Evolutionary conservation across 345 rosid genomes (phyloP), one percentile per base, ranked within the genome.

Genomic region (Lumnitzera littorea): DNA sequence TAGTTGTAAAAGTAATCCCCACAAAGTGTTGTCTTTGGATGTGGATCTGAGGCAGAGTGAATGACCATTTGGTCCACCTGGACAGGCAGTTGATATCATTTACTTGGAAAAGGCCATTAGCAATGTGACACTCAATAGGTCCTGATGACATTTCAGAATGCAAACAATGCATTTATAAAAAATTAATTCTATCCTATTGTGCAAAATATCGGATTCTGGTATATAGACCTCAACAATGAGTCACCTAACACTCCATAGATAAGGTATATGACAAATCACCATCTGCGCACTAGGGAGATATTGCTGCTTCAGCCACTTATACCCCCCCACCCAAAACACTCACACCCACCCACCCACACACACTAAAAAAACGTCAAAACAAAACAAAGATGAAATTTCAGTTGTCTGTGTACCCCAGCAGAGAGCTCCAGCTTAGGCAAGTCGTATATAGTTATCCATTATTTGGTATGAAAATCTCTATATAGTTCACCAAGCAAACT

Each of bases 21-120:
- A 75, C 97, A 90, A 36, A 86, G 78, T 2, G 97, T 88, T 62
- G 91, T 82, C 56, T 87, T 74, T 13, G 97, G 99, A 11, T 83
- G 87, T 48, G 84, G 91, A 62, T 94, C 96, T 11, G 88, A 83
- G 6, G 96, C 89, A 43, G 97, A 94, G 67, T 94, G 99, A 70
- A 94, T 90, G 48, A 90, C 91, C 99, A 94, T 94, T 76, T 94
- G 97, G 73, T 88, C 99, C 11, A 94, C 96, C 97, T 94, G 76
- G 52, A 72, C 57, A 52, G 29, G 51, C 31, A 67, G 65, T 50
- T 66, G 55, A 72, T 31, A 51, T 27, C 57, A 55, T 73, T 50
- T 36, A 36, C 43, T 36, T 6, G 7, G 43, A 36, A 6, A 36
- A 36, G 43, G 43, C 43, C 43, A 36, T 36, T 7, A 12, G 5